These are phyloP conservation scores for Fusarium coicis DNA, from an alignment of 2,329 filamentous ascomycete genomes.

Conservation along the genomic window DNA sequence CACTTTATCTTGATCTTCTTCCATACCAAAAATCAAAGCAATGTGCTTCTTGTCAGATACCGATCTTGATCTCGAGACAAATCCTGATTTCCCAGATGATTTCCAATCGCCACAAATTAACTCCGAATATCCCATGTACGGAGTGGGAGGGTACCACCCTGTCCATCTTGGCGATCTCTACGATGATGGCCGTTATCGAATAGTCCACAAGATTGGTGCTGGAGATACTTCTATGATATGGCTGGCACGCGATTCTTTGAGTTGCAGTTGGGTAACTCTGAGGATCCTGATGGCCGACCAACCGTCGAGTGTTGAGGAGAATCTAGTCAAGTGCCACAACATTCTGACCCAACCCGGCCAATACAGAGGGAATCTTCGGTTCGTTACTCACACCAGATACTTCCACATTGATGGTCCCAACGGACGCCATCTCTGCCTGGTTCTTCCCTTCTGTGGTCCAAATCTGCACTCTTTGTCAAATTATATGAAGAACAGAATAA, in stretches of 20 bases:
- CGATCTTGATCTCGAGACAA: neutral
- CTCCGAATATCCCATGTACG: neutral
- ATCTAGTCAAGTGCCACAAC: neutral
- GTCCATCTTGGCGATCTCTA: neutral
- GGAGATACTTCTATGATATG: neutral
- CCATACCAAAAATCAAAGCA: fast-evolving
- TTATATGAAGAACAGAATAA: neutral
- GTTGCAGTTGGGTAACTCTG: neutral
- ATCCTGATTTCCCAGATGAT: neutral
- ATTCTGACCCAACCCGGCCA: fast-evolving
- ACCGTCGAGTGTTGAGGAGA: neutral
- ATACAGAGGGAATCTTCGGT: neutral
- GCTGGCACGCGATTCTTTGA: neutral
- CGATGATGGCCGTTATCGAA: neutral
- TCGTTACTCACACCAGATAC: neutral
- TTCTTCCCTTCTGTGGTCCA: neutral
- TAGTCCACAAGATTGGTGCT: neutral
- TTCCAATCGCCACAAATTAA: neutral
- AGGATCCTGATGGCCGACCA: neutral
- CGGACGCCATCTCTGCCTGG: neutral
- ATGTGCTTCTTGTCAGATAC: neutral
- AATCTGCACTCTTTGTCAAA: neutral
- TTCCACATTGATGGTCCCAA: neutral
- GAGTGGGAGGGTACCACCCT: neutral
- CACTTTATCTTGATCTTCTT: too few species aligned